phyloP scores from a whole-genome alignment of 2,329 filamentous ascomycete genomes.

The Didymella pinodella region DNA sequence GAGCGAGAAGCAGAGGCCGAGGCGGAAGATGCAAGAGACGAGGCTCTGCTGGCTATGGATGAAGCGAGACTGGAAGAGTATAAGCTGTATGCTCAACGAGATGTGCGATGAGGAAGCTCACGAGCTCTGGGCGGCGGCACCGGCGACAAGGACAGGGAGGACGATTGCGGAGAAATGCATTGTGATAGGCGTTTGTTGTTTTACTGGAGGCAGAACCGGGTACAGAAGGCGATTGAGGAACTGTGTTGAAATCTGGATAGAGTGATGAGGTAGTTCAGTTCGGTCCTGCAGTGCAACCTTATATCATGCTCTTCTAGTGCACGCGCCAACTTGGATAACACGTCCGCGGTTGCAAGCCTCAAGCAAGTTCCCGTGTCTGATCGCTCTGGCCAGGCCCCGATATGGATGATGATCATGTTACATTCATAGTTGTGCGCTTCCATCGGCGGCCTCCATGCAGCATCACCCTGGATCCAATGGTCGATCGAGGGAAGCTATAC shows the following conservation, averaged over 20 bases:
- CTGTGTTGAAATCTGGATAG: background rate
- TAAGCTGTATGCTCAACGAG: background rate
- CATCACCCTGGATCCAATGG: background rate
- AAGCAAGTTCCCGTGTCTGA: conserved; percentile 4
- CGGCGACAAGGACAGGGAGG: conserved; percentile 13
- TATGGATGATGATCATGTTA: background rate
- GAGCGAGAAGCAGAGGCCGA: conserved; percentile 4
- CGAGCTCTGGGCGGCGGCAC: conserved; percentile 19
- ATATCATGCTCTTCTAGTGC: conserved; percentile 3
- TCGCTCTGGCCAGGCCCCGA: conserved; percentile 2
- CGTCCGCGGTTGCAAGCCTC: background rate
- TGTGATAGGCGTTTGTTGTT: background rate
- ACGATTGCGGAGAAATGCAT: conserved; percentile 17
- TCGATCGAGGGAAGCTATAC: background rate
- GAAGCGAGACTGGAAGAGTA: background rate
- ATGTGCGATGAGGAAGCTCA: background rate
- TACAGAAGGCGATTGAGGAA: background rate
- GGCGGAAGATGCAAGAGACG: conserved; percentile 3
- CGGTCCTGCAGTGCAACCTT: conserved; percentile 8
- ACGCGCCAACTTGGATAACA: conserved; percentile 3
- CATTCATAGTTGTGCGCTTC: background rate
- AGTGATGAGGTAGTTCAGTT: background rate
- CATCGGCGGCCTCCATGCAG: background rate
- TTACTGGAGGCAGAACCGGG: background rate
- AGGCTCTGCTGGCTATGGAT: background rate